Conservation (phyloP, 108 stramenopile species). For the Mediolabrus comicus region DNA sequence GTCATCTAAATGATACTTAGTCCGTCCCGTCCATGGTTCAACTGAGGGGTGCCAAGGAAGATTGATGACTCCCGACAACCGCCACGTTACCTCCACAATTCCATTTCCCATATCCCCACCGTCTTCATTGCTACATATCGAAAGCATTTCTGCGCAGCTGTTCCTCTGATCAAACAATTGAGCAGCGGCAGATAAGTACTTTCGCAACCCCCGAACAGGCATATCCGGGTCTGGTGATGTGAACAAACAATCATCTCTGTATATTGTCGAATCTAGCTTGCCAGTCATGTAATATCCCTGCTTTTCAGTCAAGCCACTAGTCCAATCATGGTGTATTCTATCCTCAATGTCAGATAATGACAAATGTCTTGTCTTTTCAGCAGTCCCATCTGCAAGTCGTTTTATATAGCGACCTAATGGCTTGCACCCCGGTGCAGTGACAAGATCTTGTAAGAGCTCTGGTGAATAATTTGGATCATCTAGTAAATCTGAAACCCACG, state of each 20-base stretch:
- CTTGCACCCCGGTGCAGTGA: constrained; percentile 35
- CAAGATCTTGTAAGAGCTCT: background rate
- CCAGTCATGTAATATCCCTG: constrained; percentile 91
- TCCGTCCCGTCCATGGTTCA: constrained; percentile 62
- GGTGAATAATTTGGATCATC: background rate
- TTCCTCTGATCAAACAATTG: constrained; percentile 64
- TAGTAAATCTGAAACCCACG: constrained; percentile 19
- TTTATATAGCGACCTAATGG: constrained; percentile 35
- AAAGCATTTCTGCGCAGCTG: constrained; percentile 57
- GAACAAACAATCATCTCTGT: constrained; percentile 81
- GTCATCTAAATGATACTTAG: constrained; percentile 66
- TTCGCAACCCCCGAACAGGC: constrained; percentile 80
- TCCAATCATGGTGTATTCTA: constrained; percentile 33
- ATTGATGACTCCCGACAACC: constrained; percentile 47
- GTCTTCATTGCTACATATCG: constrained; percentile 12
- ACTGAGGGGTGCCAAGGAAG: constrained; percentile 78
- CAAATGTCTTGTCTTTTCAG: constrained; percentile 35
- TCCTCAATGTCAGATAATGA: constrained; percentile 15
- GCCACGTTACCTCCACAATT: constrained; percentile 57
- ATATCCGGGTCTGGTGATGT: constrained; percentile 89
- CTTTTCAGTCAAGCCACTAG: background rate
- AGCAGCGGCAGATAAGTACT: constrained; percentile 76
- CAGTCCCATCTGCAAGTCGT: constrained; percentile 9
- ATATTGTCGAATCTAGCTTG: constrained; percentile 66
- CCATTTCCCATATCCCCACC: constrained; percentile 13